Evolutionary conservation across 805 yeast genomes (phyloP).

Genomic region (Komagataella phaffii): DNA sequence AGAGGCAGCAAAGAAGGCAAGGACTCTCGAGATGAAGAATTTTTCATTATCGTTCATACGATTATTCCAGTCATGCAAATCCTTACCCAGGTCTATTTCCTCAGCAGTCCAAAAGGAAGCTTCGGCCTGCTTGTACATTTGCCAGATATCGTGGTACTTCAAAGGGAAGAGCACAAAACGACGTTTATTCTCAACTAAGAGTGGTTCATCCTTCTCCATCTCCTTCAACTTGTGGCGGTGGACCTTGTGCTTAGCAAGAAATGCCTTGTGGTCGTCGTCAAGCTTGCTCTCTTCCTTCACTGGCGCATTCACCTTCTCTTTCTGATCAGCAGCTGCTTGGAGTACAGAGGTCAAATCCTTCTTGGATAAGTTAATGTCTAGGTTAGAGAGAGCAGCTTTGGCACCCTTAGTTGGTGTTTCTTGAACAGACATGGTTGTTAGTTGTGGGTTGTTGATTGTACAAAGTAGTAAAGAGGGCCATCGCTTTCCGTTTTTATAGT

Average conservation of each 20-base stretch:
- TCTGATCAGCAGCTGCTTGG: constrained; percentile 24
- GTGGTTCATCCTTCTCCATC: constrained; percentile 79
- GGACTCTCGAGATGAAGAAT: constrained; percentile 79
- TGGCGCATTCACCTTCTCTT: constrained; percentile 11
- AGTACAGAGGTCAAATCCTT: constrained; percentile 27
- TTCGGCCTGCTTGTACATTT: constrained; percentile 96
- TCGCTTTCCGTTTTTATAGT: background rate
- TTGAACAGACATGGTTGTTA: constrained; percentile 29
- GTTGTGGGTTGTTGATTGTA: background rate
- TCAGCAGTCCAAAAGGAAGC: constrained; percentile 99
- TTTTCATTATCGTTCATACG: constrained; percentile 83
- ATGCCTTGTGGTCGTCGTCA: constrained; percentile 32
- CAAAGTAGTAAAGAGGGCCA: background rate
- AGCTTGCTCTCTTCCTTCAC: constrained; percentile 7
- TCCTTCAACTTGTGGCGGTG: constrained; percentile 67
- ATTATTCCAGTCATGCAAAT: constrained; percentile 85
- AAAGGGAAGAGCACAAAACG: constrained; percentile 94
- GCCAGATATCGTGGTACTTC: constrained; percentile 96
- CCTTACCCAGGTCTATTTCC: constrained; percentile 93
- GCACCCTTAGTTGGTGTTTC: constrained; percentile 64
- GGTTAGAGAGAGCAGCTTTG: constrained; percentile 39
- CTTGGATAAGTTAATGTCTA: constrained; percentile 32
- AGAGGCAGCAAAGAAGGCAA: constrained; percentile 97
- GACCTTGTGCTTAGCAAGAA: constrained; percentile 46
- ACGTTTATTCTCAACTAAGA: constrained; percentile 69